phyloP scores from a whole-genome alignment of 768 basidiomycete genomes.

The Mycena vulgaris region DNA sequence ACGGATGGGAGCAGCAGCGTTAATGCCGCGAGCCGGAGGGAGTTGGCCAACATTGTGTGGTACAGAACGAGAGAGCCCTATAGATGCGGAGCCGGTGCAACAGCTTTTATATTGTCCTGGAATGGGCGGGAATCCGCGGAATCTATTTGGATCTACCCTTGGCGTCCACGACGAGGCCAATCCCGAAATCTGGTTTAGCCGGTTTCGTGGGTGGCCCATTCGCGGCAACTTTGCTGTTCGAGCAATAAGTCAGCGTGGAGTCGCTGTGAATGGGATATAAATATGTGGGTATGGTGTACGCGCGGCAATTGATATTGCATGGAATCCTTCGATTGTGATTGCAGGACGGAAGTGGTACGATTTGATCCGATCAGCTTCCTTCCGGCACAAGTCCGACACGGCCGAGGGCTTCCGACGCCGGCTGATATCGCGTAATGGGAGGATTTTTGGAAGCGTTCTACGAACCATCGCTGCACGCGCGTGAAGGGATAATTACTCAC shows the following conservation, averaged over 20 bases:
- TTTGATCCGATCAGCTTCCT: not conserved
- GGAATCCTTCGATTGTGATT: conserved; percentile 6
- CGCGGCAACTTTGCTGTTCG: not conserved
- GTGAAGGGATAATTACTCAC: too few species aligned
- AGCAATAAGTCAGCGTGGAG: conserved; percentile 11
- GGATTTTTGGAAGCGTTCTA: too few species aligned
- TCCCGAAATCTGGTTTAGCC: conserved; percentile 2
- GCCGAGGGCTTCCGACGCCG: not conserved
- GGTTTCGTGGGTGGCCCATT: not conserved
- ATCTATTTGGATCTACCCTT: not conserved
- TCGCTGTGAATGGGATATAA: not conserved
- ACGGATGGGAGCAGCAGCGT: conserved; percentile 34
- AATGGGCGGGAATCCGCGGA: conserved; percentile 14
- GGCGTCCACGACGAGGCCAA: conserved; percentile 23
- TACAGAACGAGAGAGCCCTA: conserved; percentile 24
- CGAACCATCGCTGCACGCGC: too few species aligned
- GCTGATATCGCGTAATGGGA: too few species aligned
- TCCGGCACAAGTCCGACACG: not conserved
- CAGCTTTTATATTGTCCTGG: conserved; percentile 25
- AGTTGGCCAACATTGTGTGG: conserved; percentile 30
- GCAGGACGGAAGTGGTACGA: not conserved
- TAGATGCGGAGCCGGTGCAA: conserved; percentile 11
- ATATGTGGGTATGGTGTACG: not conserved
- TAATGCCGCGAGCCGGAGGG: conserved; percentile 28
- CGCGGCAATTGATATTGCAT: not conserved